Evolutionary conservation across 2,329 filamentous ascomycete species (phyloP), one percentile per base, ranked within the genome.

Genomic region (Canariomyces notabilis): DNA sequence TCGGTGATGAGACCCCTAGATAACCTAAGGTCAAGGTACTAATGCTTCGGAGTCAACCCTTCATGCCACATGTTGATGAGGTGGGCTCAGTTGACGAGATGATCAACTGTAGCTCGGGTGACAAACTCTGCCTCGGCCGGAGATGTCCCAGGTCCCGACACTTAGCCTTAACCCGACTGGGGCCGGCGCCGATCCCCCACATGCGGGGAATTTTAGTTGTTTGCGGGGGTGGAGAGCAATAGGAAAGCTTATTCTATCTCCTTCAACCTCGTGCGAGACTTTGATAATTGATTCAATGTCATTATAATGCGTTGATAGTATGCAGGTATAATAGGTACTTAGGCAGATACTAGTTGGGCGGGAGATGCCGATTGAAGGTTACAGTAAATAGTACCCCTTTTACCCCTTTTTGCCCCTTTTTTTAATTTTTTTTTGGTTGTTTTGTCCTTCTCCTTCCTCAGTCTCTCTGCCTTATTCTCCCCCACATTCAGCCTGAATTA

Each of bases 141-240:
- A 45, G 32, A 43, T 55, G 26, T 31, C 49, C 51, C 46, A 48
- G 19, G 20, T 7, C 2, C 53, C 44, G 49, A 51, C 15, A 4
- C 31, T 38, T 42, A 43, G 48, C 38, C 48, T 50, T 36, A 48
- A 46, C n/a, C 35, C 12, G 18, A 18, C 41, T 38, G 16, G 18
- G 2, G 23, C 14, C 11, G 8, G 23, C 14, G 6, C 26, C 9
- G 3, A 29, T 4, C 26, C 6, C 33, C 16, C 22, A 32, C 34
- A 34, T 12, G 42, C 34, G 35, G 43, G 39, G 47, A 38, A 40
- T 23, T 46, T 20, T 19, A 31, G 14, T 8, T 4, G n/a, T 26
- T 7, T 45, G 43, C 43, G 43, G 43, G 43, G 43, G 20, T 19
- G 37, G 20, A n/a, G 23, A 29, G 21, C 21, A 26, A 6, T 2